Base-by-base conservation (phyloP, 495 filamentous ascomycete genomes). In the Podospora fimiseda region DNA sequence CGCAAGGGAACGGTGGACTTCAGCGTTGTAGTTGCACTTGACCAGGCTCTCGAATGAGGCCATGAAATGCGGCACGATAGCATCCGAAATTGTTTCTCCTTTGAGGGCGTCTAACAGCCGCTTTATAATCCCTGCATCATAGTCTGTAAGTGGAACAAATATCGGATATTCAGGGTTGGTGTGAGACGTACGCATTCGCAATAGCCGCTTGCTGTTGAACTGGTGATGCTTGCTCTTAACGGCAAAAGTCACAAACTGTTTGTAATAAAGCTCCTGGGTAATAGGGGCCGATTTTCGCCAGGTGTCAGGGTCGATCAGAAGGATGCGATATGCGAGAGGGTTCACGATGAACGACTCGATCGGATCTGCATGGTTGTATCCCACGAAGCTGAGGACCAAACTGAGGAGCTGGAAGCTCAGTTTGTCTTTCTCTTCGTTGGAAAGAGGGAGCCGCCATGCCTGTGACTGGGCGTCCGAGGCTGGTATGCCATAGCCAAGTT, bases 331-430 rank as follows among this genome's bases (percentile, higher is more conserved):
- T 3, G 93, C 93, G 30, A 98, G 75, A 2, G 93, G 90, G 62
- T 98, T 98, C 56, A 91, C 87, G 66, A 98, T 95, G 56, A 96
- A 86, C 9, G 90, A 95, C 39, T 88, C 84, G 56, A 86, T 81
- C 14, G 89, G 87, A 46, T 83, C 77, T 47, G 83, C 73, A 60
- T 81, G 81, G 24, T 88, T 80, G 64, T 92, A 97, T 2, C 93
- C 93, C 48, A 96, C 82, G 64, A 96, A 97, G 18, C 76, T 78
- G 33, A 98, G 76, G 23, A 96, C 82, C 41, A 89, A 69, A 27
- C 77, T 81, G 14, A 98, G 77, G 8, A 96, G 74, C 52, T 87
- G 77, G 27, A 86, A 72, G 15, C 84, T 76, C 47, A 95, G 69
- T n/a, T 66, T 67, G 45, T 84, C 82, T 57, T 80, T 75, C 50